A percentile compares a stretch with the other conserved stretches of the same genome.
Evolutionary conservation across 176 grass and related monocot genomes (phyloP).

Genomic region (Bolboschoenus planiculmis): DNA sequence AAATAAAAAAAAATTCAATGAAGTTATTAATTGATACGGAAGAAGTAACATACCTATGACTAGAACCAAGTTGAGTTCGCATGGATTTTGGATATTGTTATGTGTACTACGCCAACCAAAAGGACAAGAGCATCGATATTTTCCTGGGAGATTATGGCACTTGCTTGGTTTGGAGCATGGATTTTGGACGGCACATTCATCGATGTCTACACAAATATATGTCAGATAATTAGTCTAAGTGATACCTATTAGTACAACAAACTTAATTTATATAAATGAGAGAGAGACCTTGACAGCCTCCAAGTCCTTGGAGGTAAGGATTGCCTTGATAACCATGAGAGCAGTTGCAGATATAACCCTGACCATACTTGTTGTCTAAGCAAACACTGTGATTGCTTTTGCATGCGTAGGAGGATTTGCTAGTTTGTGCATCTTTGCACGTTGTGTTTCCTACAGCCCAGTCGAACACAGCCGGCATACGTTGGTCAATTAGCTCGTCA

Average conservation of each 20-base stretch:
- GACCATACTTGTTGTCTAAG: neutral
- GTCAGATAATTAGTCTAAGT: neutral
- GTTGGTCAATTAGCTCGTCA: neutral
- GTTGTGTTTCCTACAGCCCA: neutral
- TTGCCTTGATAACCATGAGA: conserved; percentile 13
- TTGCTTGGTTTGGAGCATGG: neutral
- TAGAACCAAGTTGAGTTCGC: neutral
- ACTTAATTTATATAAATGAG: neutral
- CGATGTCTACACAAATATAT: neutral
- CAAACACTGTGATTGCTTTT: neutral
- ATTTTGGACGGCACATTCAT: conserved; percentile 6
- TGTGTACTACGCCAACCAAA: neutral
- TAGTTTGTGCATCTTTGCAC: neutral
- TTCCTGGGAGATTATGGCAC: neutral
- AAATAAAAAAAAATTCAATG: neutral
- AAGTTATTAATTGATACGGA: neutral
- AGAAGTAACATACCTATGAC: neutral
- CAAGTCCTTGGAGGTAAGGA: conserved; percentile 2
- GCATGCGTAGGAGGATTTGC: conserved; percentile 1
- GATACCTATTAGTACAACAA: neutral
- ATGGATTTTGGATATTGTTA: neutral
- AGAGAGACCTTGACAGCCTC: conserved; percentile 23
- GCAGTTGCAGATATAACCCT: conserved; percentile 9
- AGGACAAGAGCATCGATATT: conserved; percentile 3
- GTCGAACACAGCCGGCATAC: neutral